Base-by-base conservation (phyloP, 208 protist genomes). In the Crithidia sp. region DNA sequence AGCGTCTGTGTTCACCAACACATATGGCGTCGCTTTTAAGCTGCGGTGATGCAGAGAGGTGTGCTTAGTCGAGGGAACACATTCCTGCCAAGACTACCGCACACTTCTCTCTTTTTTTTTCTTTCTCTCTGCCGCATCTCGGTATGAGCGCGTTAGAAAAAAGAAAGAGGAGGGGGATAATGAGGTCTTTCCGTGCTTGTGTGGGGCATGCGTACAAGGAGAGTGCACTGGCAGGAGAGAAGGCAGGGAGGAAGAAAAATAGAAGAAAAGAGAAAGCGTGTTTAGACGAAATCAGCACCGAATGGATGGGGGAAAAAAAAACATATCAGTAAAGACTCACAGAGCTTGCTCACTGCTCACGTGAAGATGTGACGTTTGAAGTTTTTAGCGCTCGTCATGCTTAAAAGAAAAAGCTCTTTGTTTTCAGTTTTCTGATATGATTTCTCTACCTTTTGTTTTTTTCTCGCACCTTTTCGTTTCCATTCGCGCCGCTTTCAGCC, bases 251-350 rank as follows among this genome's bases (percentile, higher is more conserved):
- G 37, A 12, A 37, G n/a, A 14, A 17, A 37, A 68, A 44, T 37
- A 63, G 44, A 59, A 59, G 45, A 61, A 52, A 71, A 28, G 57
- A 77, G 69, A 70, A 63, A 45, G 40, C 7, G 43, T 58, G 54
- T 37, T 7, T n/a, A 58, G 16, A 45, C 40, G 8, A n/a, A n/a
- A n/a, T n/a, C n/a, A n/a, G n/a, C n/a, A n/a, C n/a, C n/a, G n/a
- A n/a, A n/a, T n/a, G 6, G 8, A 49, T 43, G 45, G 9, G 55
- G 69, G 17, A 47, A 36, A 37, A 72, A 53, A 55, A 43, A 71
- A 47, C 54, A 52, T 56, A 49, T 41, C 52, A 50, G 47, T 58
- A 7, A 40, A 49, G 6, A 49, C 10, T 49, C 44, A 6, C 44
- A 49, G 10, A 49, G 6, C 10, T 49, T 49, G 44, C 56, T 59